Conservation (phyloP, 2,329 filamentous ascomycete species). For the Sporothrix globosa region DNA sequence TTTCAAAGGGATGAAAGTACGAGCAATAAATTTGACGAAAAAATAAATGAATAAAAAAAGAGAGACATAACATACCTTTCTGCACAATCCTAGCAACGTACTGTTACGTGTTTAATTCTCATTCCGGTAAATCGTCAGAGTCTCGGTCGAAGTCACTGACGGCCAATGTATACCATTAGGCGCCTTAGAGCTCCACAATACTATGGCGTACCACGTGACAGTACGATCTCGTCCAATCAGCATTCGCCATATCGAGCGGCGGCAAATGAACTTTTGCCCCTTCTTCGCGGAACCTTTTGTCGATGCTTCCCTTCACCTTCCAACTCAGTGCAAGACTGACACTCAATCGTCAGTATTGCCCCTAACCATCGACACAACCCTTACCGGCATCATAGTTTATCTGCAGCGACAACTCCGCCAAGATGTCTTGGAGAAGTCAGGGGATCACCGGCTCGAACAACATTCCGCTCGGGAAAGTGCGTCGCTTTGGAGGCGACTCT, state of each 20-base stretch:
- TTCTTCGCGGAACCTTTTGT: not conserved
- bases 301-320: not conserved
- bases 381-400: not conserved
- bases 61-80: too few relatives aligned
- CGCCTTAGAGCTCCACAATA: too few relatives aligned
- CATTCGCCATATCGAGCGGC: not conserved
- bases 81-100: too few relatives aligned
- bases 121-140: too few relatives aligned
- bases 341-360: not conserved
- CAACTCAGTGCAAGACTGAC: not conserved
- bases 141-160: too few relatives aligned
- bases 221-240: not conserved
- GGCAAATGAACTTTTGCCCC: constrained; percentile 11
- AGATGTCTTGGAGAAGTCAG: constrained; percentile 69
- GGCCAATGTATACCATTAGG: too few relatives aligned
- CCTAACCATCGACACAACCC: not conserved
- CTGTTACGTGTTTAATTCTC: too few relatives aligned
- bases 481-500: constrained; percentile 71
- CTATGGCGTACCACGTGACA: not conserved
- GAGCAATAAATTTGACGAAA: too few relatives aligned
- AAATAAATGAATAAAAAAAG: too few relatives aligned
- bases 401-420: constrained; percentile 22
- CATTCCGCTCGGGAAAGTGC: constrained; percentile 84
- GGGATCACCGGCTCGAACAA: constrained; percentile 99
- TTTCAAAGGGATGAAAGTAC: too few relatives aligned